Base-by-base conservation (phyloP, 2,329 filamentous ascomycete species). In the Penicillium sp. region DNA sequence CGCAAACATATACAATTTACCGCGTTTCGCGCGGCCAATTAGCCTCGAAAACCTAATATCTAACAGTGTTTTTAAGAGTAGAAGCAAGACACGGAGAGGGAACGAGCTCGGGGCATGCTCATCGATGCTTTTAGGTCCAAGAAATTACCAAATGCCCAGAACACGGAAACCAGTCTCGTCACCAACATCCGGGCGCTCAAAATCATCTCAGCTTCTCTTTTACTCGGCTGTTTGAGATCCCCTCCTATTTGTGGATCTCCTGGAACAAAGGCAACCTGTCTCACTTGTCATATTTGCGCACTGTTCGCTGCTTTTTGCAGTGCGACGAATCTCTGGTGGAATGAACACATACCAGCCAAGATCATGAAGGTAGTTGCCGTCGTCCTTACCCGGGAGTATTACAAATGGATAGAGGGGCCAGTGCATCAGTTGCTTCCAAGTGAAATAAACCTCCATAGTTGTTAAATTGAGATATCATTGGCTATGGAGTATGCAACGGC, bases 271-370 rank as follows among this genome's bases (percentile, higher is more conserved):
- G 5, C 18, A 18, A 48, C 46, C 46, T 20, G 38, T 22, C 5
- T 18, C 28, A 22, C 39, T 48, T 28, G 28, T 43, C 18, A 43
- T 43, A 18, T 48, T 48, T 27, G 46, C 28, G 7, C 28, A 48
- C 27, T 48, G 35, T 24, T 28, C 38, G 3, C 24, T 43, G 7
- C 30, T 43, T 18, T 48, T 28, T 20, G 20, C 6, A 22, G 36
- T 48, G 30, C 38, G 7, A 16, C 46, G 18, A 43, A 42, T 14
- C 31, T 48, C 14, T 42, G 46, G 30, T 48, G 46, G 46, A 48
- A 33, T 33, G 30, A 36, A 39, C 38, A 20, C n/a, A 43, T 48
- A 18, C 38, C 38, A 18, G 38, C 46, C 16, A 36, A 42, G 18
- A 42, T 48, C 13, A 25, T 35, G 16, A 48, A 35, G 27, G 20